phyloP scores from a whole-genome alignment of 345 rosid genomes.

The Pistacia atlantica region DNA sequence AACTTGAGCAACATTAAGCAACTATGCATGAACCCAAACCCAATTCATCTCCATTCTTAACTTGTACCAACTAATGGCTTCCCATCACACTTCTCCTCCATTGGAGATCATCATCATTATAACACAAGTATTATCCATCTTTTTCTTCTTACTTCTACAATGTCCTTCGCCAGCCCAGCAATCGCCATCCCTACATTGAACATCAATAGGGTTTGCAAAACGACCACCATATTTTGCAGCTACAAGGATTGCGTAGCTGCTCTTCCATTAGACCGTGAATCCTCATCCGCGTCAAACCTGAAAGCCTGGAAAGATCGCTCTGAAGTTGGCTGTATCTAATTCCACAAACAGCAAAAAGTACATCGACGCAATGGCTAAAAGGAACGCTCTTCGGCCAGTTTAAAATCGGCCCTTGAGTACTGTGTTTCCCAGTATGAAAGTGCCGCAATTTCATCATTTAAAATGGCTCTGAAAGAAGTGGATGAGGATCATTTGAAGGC shows the following conservation, averaged over 20 bases:
- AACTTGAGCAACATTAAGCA: too few relatives aligned
- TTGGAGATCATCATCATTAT: too few relatives aligned
- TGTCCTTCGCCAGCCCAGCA: background rate
- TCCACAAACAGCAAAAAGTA: conserved; percentile 4
- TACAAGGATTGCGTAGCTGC: background rate
- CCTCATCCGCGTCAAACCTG: background rate
- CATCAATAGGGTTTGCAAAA: background rate
- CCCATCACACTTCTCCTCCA: background rate
- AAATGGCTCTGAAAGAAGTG: too few relatives aligned
- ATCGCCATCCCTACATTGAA: background rate
- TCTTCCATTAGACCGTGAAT: background rate
- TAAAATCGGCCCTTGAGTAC: background rate
- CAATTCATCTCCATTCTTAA: too few relatives aligned
- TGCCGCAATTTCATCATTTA: background rate
- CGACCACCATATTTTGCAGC: background rate
- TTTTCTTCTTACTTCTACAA: background rate
- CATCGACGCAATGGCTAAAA: background rate
- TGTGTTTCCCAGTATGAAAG: background rate
- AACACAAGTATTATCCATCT: background rate
- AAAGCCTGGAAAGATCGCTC: background rate
- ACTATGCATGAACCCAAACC: too few relatives aligned
- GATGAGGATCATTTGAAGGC: too few relatives aligned
- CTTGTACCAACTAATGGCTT: background rate
- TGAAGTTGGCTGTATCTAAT: background rate
- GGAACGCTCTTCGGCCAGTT: too few relatives aligned